A percentile compares a stretch with the other conserved stretches of the same genome.
Evolutionary conservation across 495 filamentous ascomycete species (phyloP).

Genomic region (Rhypophila decipiens): DNA sequence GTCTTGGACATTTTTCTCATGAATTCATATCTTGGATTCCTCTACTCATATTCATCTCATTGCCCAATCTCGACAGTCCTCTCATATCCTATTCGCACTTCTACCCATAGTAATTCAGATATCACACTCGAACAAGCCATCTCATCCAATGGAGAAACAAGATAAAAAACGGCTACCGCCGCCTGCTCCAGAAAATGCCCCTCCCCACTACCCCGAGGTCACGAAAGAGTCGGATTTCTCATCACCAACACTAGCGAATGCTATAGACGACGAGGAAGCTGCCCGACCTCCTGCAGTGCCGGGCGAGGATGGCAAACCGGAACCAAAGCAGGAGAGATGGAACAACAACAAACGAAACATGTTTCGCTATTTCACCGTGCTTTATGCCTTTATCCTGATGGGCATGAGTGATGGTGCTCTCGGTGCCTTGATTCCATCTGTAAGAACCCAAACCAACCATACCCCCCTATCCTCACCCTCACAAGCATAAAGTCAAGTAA

Average conservation of each 20-base stretch:
- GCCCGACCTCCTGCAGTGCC: not conserved
- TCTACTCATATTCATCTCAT: too few relatives aligned
- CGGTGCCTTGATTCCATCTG: slow-evolving; percentile 37
- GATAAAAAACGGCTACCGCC: not conserved
- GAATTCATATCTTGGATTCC: too few relatives aligned
- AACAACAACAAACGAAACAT: slow-evolving; percentile 63
- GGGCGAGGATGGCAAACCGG: not conserved
- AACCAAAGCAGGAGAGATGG: slow-evolving; percentile 52
- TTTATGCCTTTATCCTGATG: slow-evolving; percentile 71
- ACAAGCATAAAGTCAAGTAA: too few relatives aligned
- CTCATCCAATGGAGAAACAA: not conserved
- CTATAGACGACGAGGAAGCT: not conserved
- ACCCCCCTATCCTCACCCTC: not conserved
- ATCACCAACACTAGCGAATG: not conserved
- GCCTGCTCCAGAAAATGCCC: not conserved
- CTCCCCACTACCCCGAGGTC: not conserved
- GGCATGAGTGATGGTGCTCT: slow-evolving; percentile 78
- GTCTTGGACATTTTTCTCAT: too few relatives aligned
- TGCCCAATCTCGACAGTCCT: too few relatives aligned
- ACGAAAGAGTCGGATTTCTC: not conserved
- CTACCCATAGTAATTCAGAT: too few relatives aligned
- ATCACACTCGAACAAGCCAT: too few relatives aligned
- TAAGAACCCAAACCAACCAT: not conserved
- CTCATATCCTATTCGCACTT: too few relatives aligned
- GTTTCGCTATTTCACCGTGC: slow-evolving; percentile 57